These are phyloP conservation scores for Mallotus repandus DNA, from an alignment of 441 rosid species.

Conservation along the genomic window DNA sequence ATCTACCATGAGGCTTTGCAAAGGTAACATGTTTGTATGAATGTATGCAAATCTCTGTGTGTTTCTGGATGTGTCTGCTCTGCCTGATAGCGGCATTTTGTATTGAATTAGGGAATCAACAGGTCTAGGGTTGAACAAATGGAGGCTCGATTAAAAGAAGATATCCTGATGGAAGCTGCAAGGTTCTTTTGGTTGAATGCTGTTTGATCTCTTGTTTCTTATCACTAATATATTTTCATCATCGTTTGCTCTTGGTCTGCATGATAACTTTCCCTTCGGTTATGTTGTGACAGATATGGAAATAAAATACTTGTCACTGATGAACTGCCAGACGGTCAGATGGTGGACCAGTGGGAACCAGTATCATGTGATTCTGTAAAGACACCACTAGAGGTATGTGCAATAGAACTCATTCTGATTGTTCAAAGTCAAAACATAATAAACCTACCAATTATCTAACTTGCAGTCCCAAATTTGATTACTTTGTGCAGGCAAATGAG, in stretches of 20 bases:
- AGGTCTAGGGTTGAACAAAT: slow-evolving; percentile 93
- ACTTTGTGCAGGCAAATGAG: slow-evolving; percentile 64
- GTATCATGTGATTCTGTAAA: slow-evolving; percentile 85
- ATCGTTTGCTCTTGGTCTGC: slow-evolving; percentile 22
- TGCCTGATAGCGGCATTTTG: not conserved
- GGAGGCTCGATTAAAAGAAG: slow-evolving; percentile 94
- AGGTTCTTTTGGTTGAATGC: slow-evolving; percentile 46
- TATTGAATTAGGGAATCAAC: slow-evolving; percentile 72
- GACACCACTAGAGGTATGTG: slow-evolving; percentile 85
- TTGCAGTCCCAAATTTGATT: slow-evolving; percentile 27
- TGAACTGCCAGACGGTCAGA: slow-evolving; percentile 98
- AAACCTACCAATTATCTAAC: slow-evolving; percentile 19
- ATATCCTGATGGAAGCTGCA: slow-evolving; percentile 85
- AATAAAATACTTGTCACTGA: slow-evolving; percentile 99
- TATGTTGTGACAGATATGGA: slow-evolving; percentile 72
- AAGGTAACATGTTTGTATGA: not conserved
- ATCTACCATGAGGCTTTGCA: not conserved
- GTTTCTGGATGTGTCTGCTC: not conserved
- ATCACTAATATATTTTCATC: slow-evolving; percentile 2
- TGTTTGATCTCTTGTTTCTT: slow-evolving; percentile 12
- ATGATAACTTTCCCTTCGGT: slow-evolving; percentile 24
- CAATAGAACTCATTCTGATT: slow-evolving; percentile 21
- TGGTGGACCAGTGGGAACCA: slow-evolving; percentile 99
- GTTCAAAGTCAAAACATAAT: slow-evolving; percentile 13
- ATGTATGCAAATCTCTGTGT: not conserved